A percentile compares a stretch with the other conserved stretches of the same genome.
phyloP scores from a whole-genome alignment of 352 stramenopile genomes.

The Pythium volutum region DNA sequence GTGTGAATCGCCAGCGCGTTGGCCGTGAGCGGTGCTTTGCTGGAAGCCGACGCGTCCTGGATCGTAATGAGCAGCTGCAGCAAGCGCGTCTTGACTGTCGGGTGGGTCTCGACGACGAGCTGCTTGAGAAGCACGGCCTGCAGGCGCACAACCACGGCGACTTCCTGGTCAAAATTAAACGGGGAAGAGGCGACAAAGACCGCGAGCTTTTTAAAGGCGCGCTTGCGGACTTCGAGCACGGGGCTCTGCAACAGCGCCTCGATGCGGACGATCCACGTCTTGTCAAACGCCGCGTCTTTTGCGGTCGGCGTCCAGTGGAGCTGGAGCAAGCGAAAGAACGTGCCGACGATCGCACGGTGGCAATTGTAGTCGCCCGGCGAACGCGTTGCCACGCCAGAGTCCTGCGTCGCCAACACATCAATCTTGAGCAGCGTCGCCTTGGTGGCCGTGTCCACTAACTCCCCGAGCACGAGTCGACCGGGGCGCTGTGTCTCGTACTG shows the following conservation, averaged over 20 bases:
- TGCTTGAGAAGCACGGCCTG: conserved; percentile 42
- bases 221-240: conserved; percentile 65
- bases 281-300: conserved; percentile 1
- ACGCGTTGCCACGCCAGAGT: background rate
- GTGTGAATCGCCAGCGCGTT: conserved; percentile 12
- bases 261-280: conserved; percentile 16
- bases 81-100: conserved; percentile 55
- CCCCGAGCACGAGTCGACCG: background rate
- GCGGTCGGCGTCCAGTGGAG: conserved; percentile 5
- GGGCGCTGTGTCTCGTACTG: conserved; percentile 24
- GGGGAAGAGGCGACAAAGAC: conserved; percentile 18
- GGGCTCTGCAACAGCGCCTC: conserved; percentile 35
- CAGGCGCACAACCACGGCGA: conserved; percentile 22
- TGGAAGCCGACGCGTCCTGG: conserved; percentile 26
- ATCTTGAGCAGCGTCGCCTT: conserved; percentile 2
- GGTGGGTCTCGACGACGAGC: conserved; percentile 58
- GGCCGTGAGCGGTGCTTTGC: conserved; percentile 23
- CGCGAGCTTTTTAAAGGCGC: conserved; percentile 49
- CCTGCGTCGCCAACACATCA: background rate
- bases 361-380: conserved; percentile 23
- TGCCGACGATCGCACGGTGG: conserved; percentile 23
- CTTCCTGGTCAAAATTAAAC: conserved; percentile 14
- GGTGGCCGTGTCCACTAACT: conserved; percentile 7
- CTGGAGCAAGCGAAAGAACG: conserved; percentile 21
- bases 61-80: conserved; percentile 50